Evolutionary conservation across 1,284 basidiomycete genomes (phyloP), one percentile per base, ranked within the genome.

Genomic region (Athelia sp.): DNA sequence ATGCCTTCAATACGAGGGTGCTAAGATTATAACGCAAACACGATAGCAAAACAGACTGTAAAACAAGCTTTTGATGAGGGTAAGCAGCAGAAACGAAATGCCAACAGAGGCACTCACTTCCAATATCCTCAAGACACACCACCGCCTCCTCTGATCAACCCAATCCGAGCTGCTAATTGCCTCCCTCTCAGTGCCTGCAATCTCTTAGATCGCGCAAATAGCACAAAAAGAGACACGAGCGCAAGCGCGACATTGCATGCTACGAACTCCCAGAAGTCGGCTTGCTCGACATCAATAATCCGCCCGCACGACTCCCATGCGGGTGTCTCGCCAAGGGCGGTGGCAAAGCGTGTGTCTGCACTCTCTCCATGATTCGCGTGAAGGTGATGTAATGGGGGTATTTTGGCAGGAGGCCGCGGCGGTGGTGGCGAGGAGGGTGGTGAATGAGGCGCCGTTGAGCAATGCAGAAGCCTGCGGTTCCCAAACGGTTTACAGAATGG

Each of bases 401-500:
- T n/a, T 62, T 48, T 54, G 52, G 48, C 51, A 45, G 54, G 52
- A 48, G 50, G 52, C 50, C 48, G 56, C 43, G 48, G 54, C 22
- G 36, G 50, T 22, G 50, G 62, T 43, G 53, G 19, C 52, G 52
- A 45, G 49, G n/a, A 43, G 52, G 56, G 24, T 44, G 50, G 21
- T 53, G 51, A 21, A 56, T 43, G 50, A 50, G 18, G 45, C 54
- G 19, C 21, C 29, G 51, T 29, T 23, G 66, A 57, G 45, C 93
- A 95, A 63, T 93, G 91, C 69, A 94, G 76, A 31, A 93, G 75
- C 17, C 88, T 81, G 31, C 93, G 81, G 66, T 93, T 94, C 40
- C 93, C 92, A 61, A 93, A 95, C 4, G 93, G 92, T 61, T 90
- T 81, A 67, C 92, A 96, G 67, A 89, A 95, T 1, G 92, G 91